A percentile compares a stretch with the other conserved stretches of the same genome.
Conservation (phyloP, 805 yeast species). For the Kodamaea fukazawae region DNA sequence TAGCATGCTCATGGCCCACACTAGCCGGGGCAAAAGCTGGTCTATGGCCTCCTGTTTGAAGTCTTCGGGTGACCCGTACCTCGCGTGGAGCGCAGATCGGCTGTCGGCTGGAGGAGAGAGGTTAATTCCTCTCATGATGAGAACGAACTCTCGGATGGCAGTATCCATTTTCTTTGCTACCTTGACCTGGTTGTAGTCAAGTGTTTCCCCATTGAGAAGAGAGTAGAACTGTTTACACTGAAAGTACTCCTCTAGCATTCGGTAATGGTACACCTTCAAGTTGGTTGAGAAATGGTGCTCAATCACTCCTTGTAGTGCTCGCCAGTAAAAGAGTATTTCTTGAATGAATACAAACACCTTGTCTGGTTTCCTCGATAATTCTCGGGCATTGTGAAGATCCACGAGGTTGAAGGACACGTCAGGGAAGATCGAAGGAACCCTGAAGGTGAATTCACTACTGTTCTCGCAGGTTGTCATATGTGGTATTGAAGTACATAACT, state of each 20-base stretch:
- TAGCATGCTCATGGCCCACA: background rate
- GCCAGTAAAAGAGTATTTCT: conserved; percentile 7
- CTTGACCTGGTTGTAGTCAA: conserved; percentile 1
- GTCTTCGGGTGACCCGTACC: too few species aligned
- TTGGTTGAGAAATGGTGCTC: conserved; percentile 1
- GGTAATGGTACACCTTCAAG: conserved; percentile 3
- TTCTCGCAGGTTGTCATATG: too few species aligned
- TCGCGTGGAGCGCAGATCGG: too few species aligned
- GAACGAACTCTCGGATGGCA: conserved; percentile 5
- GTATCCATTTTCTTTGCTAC: conserved; percentile 4
- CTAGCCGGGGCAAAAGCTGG: conserved; percentile 6
- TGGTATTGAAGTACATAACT: too few species aligned
- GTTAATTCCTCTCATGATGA: conserved; percentile 4
- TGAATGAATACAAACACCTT: conserved; percentile 1
- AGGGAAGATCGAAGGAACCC: too few species aligned
- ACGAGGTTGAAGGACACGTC: too few species aligned
- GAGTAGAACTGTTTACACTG: conserved; percentile 3
- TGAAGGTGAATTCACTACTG: too few species aligned
- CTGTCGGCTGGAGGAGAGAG: background rate
- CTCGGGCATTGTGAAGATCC: too few species aligned
- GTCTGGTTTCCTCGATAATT: too few species aligned
- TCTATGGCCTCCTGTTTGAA: conserved; percentile 1
- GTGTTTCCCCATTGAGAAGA: conserved; percentile 2
- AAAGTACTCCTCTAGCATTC: conserved; percentile 7
- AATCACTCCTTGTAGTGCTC: conserved; percentile 2